Evolutionary conservation across 805 yeast genomes (phyloP).

Genomic region (Metschnikowia vanudenii): DNA sequence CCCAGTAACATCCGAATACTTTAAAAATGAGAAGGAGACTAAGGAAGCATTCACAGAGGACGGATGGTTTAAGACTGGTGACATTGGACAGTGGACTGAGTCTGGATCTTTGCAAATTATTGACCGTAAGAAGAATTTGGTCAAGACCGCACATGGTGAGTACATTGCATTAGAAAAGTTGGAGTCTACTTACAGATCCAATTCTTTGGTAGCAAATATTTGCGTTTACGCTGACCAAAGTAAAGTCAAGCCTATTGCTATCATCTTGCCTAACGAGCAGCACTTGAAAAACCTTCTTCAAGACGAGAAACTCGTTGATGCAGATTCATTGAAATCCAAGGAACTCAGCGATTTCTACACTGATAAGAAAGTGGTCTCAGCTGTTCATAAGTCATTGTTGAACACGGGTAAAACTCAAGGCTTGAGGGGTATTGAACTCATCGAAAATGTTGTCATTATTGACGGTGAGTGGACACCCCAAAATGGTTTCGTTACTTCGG

Average conservation of each 20-base stretch:
- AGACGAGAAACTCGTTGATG: slow-evolving; percentile 46
- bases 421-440: slow-evolving; percentile 78
- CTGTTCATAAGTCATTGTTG: slow-evolving; percentile 57
- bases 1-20: slow-evolving; percentile 74
- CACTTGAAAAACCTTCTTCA: slow-evolving; percentile 58
- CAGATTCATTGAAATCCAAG: slow-evolving; percentile 46
- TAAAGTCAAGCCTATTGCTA: slow-evolving; percentile 90
- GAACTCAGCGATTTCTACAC: slow-evolving; percentile 49
- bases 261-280: slow-evolving; percentile 76
- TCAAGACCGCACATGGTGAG: slow-evolving; percentile 95
- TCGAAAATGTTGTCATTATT: slow-evolving; percentile 72
- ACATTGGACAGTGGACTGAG: slow-evolving; percentile 88
- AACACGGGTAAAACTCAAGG: slow-evolving; percentile 81
- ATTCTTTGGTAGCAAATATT: slow-evolving; percentile 69
- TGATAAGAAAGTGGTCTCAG: slow-evolving; percentile 54
- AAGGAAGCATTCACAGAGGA: slow-evolving; percentile 71
- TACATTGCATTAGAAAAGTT: slow-evolving; percentile 95
- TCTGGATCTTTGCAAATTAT: slow-evolving; percentile 78
- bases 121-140: slow-evolving; percentile 94
- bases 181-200: slow-evolving; percentile 87
- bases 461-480: slow-evolving; percentile 98
- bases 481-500: slow-evolving; percentile 89
- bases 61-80: slow-evolving; percentile 97
- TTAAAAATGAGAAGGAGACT: slow-evolving; percentile 80
- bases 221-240: slow-evolving; percentile 90